Base-by-base conservation (phyloP, 1,284 basidiomycete genomes). In the Fereydounia khargensis region DNA sequence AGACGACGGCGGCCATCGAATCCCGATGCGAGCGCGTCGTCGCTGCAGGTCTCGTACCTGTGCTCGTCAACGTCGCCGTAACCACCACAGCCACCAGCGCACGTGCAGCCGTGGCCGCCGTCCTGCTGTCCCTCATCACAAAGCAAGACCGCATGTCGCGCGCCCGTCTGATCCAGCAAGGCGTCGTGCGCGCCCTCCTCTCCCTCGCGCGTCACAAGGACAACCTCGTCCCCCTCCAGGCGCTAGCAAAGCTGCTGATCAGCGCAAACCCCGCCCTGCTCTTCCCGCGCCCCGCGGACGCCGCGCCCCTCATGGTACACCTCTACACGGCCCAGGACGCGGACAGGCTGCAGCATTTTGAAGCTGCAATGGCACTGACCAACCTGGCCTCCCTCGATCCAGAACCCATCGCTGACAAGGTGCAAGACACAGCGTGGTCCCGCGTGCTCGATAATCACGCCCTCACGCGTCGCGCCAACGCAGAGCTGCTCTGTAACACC, bases 311-410 rank as follows among this genome's bases (percentile, higher is more conserved):
- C 45, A 37, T 68, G 16, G 54, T 40, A 35, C 38, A 38, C 5
- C 55, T 73, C 4, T 46, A 52, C 37, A 54, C 70, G 4, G 42
- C 46, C 7, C 36, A 35, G 17, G 6, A 87, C 64, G 77, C 84
- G 0, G 80, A 82, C 0, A 82, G 89, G 1, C 79, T 97, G 13
- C 90, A 96, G 69, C 82, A 82, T 34, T 98, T 98, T 69, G 94
- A 98, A 76, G 84, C 86, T 3, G 81, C 91, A 54, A 92, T 98
- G 88, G 92, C 91, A 1, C 81, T 98, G 37, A 98, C 94, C 4
- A 98, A 98, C 73, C 78, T 98, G 25, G 86, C 91, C 1, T 91
- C 89, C n/a, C 42, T 70, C 7, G 47, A 47, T 6, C 47, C 53
- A 7, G 45, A 46, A n/a, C n/a, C n/a, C n/a, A n/a, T n/a, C n/a